Conservation (phyloP, 2,329 filamentous ascomycete genomes). For the Fusarium chlamydosporum region DNA sequence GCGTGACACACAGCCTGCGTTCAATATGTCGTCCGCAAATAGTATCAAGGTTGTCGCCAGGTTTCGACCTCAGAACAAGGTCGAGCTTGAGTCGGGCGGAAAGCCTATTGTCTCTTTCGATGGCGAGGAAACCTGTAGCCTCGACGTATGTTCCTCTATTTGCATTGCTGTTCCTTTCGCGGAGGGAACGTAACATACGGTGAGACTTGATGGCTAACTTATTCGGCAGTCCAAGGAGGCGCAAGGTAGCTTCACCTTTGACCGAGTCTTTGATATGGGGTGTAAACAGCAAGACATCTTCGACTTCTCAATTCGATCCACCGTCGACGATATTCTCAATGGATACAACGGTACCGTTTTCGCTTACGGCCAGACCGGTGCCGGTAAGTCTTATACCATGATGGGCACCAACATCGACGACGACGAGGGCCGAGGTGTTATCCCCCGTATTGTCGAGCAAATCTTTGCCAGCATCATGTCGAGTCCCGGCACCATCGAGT, state of each 20-base stretch:
- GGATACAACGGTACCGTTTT: constrained; percentile 99
- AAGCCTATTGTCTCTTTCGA: constrained; percentile 92
- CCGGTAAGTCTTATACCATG: constrained; percentile 99
- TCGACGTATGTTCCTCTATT: constrained; percentile 75
- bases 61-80: constrained; percentile 96
- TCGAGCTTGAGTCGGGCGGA: constrained; percentile 91
- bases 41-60: constrained; percentile 93
- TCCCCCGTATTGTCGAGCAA: constrained; percentile 96
- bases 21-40: constrained; percentile 70
- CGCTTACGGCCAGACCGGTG: constrained; percentile 97
- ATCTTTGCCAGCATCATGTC: constrained; percentile 96
- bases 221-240: constrained; percentile 80
- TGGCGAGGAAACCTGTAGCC: constrained; percentile 86
- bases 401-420: constrained; percentile 86
- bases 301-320: constrained; percentile 95
- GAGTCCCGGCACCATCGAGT: constrained; percentile 94
- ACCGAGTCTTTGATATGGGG: constrained; percentile 95
- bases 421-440: constrained; percentile 89
- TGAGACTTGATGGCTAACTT: constrained; percentile 45
- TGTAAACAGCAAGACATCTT: constrained; percentile 94
- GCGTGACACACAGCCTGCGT: constrained; percentile 44
- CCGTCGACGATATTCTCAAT: constrained; percentile 97
- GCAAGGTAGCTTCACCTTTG: constrained; percentile 91
- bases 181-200: background rate
- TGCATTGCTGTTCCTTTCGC: constrained; percentile 4